Evolutionary conservation across 495 filamentous ascomycete genomes (phyloP), one percentile per base, ranked within the genome.

Genomic region (Hypoxylon lienhwacheense): DNA sequence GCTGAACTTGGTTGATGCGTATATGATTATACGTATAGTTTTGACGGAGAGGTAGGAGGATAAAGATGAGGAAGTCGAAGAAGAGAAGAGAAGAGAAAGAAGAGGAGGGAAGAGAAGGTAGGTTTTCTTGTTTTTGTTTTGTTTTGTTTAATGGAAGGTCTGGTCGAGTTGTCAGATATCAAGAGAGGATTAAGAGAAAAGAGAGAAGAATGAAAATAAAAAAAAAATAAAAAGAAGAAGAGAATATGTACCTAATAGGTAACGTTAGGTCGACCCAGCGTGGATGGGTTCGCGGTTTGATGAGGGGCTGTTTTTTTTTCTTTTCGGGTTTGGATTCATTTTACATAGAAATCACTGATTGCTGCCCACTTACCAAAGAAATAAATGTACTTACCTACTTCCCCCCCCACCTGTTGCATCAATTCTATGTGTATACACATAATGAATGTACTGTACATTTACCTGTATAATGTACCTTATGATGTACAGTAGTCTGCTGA

Each of bases 221-320:
- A n/a, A n/a, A n/a, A n/a, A n/a, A n/a, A n/a, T n/a, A n/a, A n/a
- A n/a, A n/a, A n/a, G n/a, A n/a, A n/a, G n/a, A n/a, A n/a, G n/a
- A n/a, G n/a, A n/a, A n/a, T n/a, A n/a, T n/a, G n/a, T n/a, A n/a
- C n/a, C n/a, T n/a, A n/a, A n/a, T n/a, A n/a, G n/a, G n/a, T n/a
- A n/a, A n/a, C n/a, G n/a, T n/a, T n/a, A n/a, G n/a, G n/a, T 37
- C 22, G 32, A 26, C 37, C 29, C 19, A 33, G 42, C 44, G 15
- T 40, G 29, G 31, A 49, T 44, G 43, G 36, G 44, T 61, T 41
- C 58, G 58, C 58, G 52, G 58, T 61, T 46, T 61, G 56, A 61
- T 61, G 59, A 63, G 59, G 59, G 59, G 59, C 59, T 52, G 42
- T 47, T 52, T 60, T 60, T 41, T 11, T 52, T 35, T 47, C 48